A percentile compares a stretch with the other conserved stretches of the same genome.
Evolutionary conservation across 1,284 basidiomycete genomes (phyloP).

Genomic region (Cerrena zonata): DNA sequence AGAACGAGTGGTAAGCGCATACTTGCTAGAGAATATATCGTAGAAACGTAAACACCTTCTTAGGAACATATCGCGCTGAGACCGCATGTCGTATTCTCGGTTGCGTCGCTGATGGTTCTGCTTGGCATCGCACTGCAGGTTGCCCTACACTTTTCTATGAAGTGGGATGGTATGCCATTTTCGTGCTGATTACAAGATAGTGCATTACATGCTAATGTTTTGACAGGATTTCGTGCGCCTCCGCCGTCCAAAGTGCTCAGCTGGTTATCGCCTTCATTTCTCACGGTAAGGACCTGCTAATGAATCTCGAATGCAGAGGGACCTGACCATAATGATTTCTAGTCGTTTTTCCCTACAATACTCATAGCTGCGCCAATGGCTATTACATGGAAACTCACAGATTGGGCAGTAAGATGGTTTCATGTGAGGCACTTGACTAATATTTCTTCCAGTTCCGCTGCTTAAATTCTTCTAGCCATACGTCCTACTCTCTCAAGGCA

Average conservation of each 20-base stretch:
- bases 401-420: constrained; percentile 21
- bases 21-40: background rate
- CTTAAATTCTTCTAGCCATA: constrained; percentile 40
- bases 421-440: constrained; percentile 34
- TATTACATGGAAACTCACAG: constrained; percentile 16
- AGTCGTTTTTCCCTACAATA: constrained; percentile 58
- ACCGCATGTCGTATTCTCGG: constrained; percentile 34
- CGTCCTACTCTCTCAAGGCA: constrained; percentile 45
- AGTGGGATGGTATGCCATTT: constrained; percentile 37
- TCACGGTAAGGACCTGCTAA: constrained; percentile 38
- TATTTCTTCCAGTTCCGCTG: constrained; percentile 20
- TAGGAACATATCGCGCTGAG: constrained; percentile 16
- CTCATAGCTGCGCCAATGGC: constrained; percentile 27
- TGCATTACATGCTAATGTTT: too few relatives aligned
- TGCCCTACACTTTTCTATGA: constrained; percentile 35
- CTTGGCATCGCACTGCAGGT: constrained; percentile 48
- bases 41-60: background rate
- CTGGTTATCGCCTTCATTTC: constrained; percentile 46
- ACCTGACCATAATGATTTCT: too few relatives aligned
- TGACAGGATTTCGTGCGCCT: constrained; percentile 49
- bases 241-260: constrained; percentile 9
- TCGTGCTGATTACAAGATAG: background rate
- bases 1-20: constrained; percentile 2
- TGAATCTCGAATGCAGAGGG: too few relatives aligned
- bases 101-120: constrained; percentile 37